Evolutionary conservation across 2,329 filamentous ascomycete genomes (phyloP), one percentile per base, ranked within the genome.

Genomic region (Keithomyces neogunnii): DNA sequence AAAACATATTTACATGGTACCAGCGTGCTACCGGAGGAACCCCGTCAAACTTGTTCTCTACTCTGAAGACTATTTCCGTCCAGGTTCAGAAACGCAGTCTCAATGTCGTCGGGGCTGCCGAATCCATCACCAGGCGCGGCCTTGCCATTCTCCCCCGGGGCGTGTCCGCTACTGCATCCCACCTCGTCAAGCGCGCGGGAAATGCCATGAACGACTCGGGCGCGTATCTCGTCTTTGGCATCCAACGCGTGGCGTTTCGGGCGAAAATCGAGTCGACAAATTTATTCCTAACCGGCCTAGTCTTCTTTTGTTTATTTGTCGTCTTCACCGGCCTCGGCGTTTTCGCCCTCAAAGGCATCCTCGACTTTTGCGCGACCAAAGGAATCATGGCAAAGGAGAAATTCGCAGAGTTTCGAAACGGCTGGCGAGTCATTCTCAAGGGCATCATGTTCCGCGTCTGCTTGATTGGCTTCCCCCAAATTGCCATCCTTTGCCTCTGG

Each of bases 341-440:
- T 30, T 74, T 82, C 44, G 70, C 83, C 29, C 95, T 95, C 78
- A 95, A 96, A 72, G 85, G 77, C 51, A 71, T 85, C 57, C 89
- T 86, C 66, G 91, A 96, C 67, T 65, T 86, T 45, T 81, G 85
- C 13, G 82, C 84, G 59, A 89, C 83, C 71, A 76, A 81, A 56
- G 82, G 82, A 60, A 85, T 81, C 76, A 89, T 96, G 75, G 87
- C 88, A 71, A 75, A 76, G 51, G 86, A 95, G 65, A 89, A 88
- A 60, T 96, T 96, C 69, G 76, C 85, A 59, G 91, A 96, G 62
- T 96, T 96, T 80, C 86, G 91, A 56, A 91, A 92, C 62, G 89
- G 89, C 59, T 96, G 91, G 91, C 84, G 85, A 56, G 89, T 89
- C 11, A 86, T 96, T 5, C 79, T 95, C 61, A 95, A 95, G 74